Base-by-base conservation (phyloP, 148 eudicot species). In the Nepenthes mirabilis region DNA sequence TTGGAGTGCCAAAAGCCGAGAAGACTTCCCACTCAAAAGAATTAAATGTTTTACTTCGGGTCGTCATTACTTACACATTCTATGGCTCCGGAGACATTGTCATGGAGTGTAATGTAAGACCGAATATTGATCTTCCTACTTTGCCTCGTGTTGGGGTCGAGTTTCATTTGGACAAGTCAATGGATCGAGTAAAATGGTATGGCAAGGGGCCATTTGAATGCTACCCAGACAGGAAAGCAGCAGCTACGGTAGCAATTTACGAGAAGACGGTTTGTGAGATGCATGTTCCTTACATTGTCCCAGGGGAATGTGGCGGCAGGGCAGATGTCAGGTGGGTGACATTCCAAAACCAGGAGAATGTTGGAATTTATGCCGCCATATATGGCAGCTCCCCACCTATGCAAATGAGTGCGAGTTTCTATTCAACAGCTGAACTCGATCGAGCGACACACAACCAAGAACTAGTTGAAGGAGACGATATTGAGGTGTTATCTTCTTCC, bases 271-370 rank as follows among this genome's bases (percentile, higher is more conserved):
- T 88, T 51, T 67, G 71, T 59, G 86, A 82, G 61, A 77, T 93
- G 98, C 96, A 93, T 68, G 96, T 88, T 59, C 98, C 98, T 10
- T 93, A 93, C 65, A 88, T 83, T 56, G 88, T 82, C 78, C 98
- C 98, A 14, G 86, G 75, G 47, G 98, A 93, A 75, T 86, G 85
- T 72, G 80, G 91, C 50, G 98, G 98, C 34, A 73, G 96, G 70
- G 79, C 98, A 7, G 98, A 93, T 70, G 88, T 93, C 37, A 88
- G 98, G 74, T 93, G 98, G 98, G 85, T 84, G 58, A 75, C 88
- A 55, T 75, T 88, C 74, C 81, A 70, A 60, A 80, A 86, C 51
- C 70, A 75, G 57, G 74, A 80, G 68, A 88, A 85, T 36, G 36
- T 56, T 54, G 98, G 98, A 34, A 74, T 93, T 40, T 88, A 75